Evolutionary conservation across 495 filamentous ascomycete species (phyloP).

Genomic region (Opeltia flavorubescens): DNA sequence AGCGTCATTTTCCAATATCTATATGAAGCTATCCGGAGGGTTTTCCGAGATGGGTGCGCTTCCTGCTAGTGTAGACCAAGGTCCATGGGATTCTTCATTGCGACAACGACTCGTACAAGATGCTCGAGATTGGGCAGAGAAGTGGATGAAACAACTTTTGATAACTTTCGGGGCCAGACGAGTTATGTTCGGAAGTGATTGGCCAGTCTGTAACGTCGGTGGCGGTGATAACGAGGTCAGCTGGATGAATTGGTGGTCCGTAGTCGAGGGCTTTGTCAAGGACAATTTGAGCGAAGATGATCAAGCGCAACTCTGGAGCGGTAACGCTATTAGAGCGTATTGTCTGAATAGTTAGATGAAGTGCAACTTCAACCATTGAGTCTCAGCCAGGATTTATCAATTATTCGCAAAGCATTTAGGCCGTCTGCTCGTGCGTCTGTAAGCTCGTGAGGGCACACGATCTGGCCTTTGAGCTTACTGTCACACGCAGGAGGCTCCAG

Average conservation of each 20-base stretch:
- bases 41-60: conserved; percentile 57
- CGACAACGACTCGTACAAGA: conserved; percentile 36
- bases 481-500: no score
- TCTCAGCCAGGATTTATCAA: no score
- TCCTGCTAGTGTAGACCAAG: conserved; percentile 22
- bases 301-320: conserved; percentile 50
- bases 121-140: not conserved
- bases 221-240: conserved; percentile 37
- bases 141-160: conserved; percentile 44
- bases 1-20: conserved; percentile 43
- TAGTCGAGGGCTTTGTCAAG: conserved; percentile 39
- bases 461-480: no score
- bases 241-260: conserved; percentile 33
- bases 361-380: no score
- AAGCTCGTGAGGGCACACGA: no score
- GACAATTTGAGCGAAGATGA: conserved; percentile 41
- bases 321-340: conserved; percentile 54
- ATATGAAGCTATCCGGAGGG: conserved; percentile 78
- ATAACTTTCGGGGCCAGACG: conserved; percentile 53
- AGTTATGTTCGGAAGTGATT: conserved; percentile 81
- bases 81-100: conserved; percentile 26
- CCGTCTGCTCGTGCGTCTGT: no score
- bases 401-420: no score
- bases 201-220: conserved; percentile 70
- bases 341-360: no score